Conservation (phyloP, 2,329 filamentous ascomycete species). For the Metarhizium rileyi region DNA sequence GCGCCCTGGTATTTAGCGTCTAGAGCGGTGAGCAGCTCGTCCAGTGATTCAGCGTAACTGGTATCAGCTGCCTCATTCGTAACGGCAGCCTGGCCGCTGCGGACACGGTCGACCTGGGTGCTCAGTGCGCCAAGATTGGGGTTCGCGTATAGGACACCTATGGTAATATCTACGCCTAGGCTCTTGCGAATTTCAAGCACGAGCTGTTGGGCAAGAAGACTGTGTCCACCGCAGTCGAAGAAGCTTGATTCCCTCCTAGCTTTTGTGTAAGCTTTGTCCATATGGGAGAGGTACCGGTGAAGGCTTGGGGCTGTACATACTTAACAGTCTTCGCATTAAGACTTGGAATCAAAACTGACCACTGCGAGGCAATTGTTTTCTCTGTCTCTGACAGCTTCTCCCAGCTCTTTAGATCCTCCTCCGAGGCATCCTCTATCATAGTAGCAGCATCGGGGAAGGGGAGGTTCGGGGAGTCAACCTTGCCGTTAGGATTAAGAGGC, state of each 20-base stretch:
- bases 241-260: constrained; percentile 21
- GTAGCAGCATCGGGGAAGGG: constrained; percentile 71
- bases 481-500: constrained; percentile 67
- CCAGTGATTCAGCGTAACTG: constrained; percentile 43
- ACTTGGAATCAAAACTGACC: constrained; percentile 58
- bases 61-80: constrained; percentile 34
- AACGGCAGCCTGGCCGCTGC: constrained; percentile 14
- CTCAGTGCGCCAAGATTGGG: constrained; percentile 20
- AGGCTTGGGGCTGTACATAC: too few species aligned
- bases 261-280: constrained; percentile 27
- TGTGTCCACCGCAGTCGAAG: constrained; percentile 31
- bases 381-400: constrained; percentile 28
- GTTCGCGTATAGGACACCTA: constrained; percentile 21
- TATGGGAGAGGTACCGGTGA: constrained; percentile 2
- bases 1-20: constrained; percentile 27
- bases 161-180: constrained; percentile 19
- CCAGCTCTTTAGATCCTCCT: constrained; percentile 40
- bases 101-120: constrained; percentile 21
- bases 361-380: constrained; percentile 44
- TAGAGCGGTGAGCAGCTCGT: constrained; percentile 39
- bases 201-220: constrained; percentile 58
- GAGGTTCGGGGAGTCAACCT: constrained; percentile 67
- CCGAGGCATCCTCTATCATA: constrained; percentile 33
- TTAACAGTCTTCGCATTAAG: constrained; percentile 58
- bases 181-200: constrained; percentile 46